Evolutionary conservation across 768 basidiomycete genomes (phyloP).

Genomic region (Rhizopogon sp.): DNA sequence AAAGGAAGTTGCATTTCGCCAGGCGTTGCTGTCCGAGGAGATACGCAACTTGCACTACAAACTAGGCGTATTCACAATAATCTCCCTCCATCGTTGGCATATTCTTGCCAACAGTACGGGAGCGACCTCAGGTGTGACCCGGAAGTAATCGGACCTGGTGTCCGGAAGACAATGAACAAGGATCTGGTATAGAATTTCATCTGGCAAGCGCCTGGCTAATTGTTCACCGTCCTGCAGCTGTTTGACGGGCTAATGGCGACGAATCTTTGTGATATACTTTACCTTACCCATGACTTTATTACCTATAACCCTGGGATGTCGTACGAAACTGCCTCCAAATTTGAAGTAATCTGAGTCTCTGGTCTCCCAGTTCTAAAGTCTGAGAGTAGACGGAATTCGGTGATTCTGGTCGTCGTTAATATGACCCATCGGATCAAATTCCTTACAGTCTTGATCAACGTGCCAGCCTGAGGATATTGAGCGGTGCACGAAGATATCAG

Average conservation of each 20-base stretch:
- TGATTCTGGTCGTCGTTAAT: too few species aligned
- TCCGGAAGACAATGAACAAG: conserved; percentile 10
- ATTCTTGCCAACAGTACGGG: not conserved
- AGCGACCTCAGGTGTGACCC: conserved; percentile 22
- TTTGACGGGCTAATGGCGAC: too few species aligned
- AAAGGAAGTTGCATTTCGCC: conserved; percentile 3
- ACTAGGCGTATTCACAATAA: conserved; percentile 7
- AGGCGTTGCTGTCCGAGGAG: not conserved
- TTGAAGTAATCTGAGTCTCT: too few species aligned
- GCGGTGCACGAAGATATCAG: too few species aligned
- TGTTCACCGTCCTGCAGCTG: conserved; percentile 3
- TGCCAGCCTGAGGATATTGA: too few species aligned
- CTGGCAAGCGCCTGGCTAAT: conserved; percentile 34
- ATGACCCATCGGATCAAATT: too few species aligned
- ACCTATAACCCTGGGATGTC: not conserved
- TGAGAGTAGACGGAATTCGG: too few species aligned
- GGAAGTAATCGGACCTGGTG: conserved; percentile 11
- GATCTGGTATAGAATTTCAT: conserved; percentile 35
- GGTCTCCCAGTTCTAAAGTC: too few species aligned
- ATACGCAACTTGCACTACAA: conserved; percentile 42
- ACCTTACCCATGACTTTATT: not conserved
- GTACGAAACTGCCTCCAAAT: conserved; percentile 4
- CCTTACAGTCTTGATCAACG: too few species aligned
- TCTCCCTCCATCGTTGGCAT: not conserved
- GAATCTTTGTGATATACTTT: too few species aligned